Base-by-base conservation (phyloP, 768 basidiomycete genomes). In the Termitomyces sp. region DNA sequence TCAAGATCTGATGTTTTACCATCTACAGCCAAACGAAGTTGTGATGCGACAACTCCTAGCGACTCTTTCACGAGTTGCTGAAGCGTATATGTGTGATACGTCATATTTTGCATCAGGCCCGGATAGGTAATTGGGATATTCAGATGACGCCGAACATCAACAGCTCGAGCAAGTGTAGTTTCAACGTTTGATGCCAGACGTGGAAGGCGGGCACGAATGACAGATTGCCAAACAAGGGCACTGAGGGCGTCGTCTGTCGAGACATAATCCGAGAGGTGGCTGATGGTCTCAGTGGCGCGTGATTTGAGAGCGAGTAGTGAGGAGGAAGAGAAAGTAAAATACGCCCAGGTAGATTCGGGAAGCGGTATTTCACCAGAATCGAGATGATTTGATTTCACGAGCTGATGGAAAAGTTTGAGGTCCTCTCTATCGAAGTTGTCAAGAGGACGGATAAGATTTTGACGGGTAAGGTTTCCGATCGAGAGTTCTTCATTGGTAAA, bases 171-270 rank as follows among this genome's bases (percentile, higher is more conserved):
- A 44, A 70, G 59, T 20, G 59, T 67, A 13, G 59, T 45, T 18
- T 54, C 46, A 26, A 35, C 18, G 13, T 58, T 35, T 24, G 62
- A 51, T 36, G 43, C 16, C 18, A 68, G 26, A 28, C 70, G 69
- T 1, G 63, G 63, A 8, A 64, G 61, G 13, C 70, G 68, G 32
- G 65, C 68, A 6, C 64, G 69, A 4, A 48, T 54, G 44, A 70
- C 57, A 46, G 60, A 61, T 56, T 68, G 66, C 68, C 68, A 71
- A 46, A 71, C 65, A 28, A 70, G 60, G 4, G 70, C 66, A 24
- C 47, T 66, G 26, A 70, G 58, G 12, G 65, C 62, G 43, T 71
- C 70, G 53, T 71, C 69, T 2, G 69, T 70, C 9, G 69, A 68
- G 33, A 71, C 57, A 56, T 61, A 71, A 4, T 35, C 16, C 4